Conservation (phyloP, 345 rosid species). For the Dipteronia dyeriana region DNA sequence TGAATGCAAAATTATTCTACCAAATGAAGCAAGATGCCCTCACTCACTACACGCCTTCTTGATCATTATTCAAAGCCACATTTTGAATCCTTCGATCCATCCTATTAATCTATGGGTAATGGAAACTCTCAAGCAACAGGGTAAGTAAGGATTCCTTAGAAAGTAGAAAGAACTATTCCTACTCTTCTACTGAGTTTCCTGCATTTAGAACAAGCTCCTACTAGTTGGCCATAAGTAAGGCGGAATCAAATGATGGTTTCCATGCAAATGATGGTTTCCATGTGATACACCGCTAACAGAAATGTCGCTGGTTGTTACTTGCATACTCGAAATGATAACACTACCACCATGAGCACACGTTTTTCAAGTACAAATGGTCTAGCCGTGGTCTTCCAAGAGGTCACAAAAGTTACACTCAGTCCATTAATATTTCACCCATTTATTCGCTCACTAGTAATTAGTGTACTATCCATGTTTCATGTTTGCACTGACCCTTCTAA, state of each 20-base stretch:
- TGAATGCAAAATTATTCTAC: neutral
- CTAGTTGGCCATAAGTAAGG: neutral
- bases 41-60: neutral
- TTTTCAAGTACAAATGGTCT: neutral
- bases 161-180: neutral
- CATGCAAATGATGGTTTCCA: neutral
- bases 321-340: neutral
- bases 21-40: neutral
- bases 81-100: too few relatives aligned
- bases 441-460: neutral
- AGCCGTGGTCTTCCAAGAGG: neutral
- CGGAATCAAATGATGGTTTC: neutral
- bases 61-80: too few relatives aligned
- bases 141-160: neutral
- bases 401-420: neutral
- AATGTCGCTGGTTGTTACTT: neutral
- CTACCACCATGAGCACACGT: neutral
- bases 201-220: neutral
- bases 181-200: neutral
- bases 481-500: neutral
- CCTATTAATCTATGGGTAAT: neutral
- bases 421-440: neutral
- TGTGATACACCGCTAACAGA: neutral
- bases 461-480: neutral
- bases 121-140: neutral